phyloP scores from a whole-genome alignment of 2,329 filamentous ascomycete genomes.

The Trichoderma simmonsii region DNA sequence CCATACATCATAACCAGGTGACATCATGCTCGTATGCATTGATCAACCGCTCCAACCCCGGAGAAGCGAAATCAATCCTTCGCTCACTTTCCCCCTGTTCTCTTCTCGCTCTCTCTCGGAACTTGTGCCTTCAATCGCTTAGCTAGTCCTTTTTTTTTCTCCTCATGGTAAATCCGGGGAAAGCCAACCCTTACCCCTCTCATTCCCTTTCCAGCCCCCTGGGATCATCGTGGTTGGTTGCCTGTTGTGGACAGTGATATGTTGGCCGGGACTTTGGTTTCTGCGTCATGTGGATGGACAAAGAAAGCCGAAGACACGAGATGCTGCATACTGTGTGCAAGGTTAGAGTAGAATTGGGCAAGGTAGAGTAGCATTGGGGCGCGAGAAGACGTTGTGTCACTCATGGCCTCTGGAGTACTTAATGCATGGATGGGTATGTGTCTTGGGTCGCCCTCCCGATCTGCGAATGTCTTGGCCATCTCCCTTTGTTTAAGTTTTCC shows the following conservation, averaged over 20 bases:
- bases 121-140: background rate
- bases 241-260: background rate
- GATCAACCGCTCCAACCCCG: background rate
- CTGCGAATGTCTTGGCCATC: background rate
- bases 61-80: background rate
- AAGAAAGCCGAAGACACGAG: constrained; percentile 1
- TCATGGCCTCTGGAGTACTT: background rate
- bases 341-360: background rate
- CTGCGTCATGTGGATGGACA: constrained; percentile 12
- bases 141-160: background rate
- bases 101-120: background rate
- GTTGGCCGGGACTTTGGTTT: constrained; percentile 3
- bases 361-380: background rate
- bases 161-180: constrained; percentile 2
- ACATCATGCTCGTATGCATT: background rate
- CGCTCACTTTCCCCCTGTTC: background rate
- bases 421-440: background rate
- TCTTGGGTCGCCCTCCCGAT: background rate
- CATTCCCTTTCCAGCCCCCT: background rate
- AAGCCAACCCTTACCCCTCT: background rate
- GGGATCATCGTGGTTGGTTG: constrained; percentile 13
- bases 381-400: background rate
- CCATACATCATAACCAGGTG: background rate
- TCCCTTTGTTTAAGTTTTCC: background rate
- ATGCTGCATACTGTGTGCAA: background rate